Evolutionary conservation across 2,329 filamentous ascomycete species (phyloP).

Genomic region (Cladorrhinum sp.): DNA sequence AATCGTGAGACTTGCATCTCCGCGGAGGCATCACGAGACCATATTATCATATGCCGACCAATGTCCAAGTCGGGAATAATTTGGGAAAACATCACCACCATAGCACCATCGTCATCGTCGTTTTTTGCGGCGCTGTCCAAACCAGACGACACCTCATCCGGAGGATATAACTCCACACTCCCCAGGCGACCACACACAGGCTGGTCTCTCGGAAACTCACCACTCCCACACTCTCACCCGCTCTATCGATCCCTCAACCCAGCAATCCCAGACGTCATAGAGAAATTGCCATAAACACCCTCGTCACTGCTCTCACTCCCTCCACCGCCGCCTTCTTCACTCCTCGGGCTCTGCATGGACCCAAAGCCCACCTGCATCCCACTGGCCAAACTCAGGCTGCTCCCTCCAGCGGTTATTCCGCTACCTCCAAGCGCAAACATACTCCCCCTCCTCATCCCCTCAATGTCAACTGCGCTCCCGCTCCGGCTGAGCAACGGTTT

Average conservation of each 20-base stretch:
- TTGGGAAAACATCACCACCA: not conserved
- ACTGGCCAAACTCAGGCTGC: constrained; percentile 19
- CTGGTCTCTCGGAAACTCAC: not conserved
- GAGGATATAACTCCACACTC: not conserved
- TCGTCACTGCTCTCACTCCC: constrained; percentile 55
- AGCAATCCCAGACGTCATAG: constrained; percentile 30
- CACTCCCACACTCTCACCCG: not conserved
- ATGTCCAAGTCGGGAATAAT: not conserved
- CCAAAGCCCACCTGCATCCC: constrained; percentile 17
- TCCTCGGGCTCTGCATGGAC: constrained; percentile 48
- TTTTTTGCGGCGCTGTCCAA: not conserved
- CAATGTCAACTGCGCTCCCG: constrained; percentile 49
- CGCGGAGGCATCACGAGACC: not conserved
- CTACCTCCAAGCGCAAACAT: constrained; percentile 35
- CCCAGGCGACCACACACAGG: not conserved
- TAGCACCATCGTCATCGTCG: not conserved
- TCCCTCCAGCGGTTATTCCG: constrained; percentile 23
- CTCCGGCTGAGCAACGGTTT: constrained; percentile 64
- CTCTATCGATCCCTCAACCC: constrained; percentile 24
- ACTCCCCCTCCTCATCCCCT: constrained; percentile 36
- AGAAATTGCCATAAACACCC: constrained; percentile 48
- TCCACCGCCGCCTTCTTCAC: constrained; percentile 44
- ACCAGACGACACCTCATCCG: not conserved
- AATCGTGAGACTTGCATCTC: not conserved
- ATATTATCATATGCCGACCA: not conserved